These are phyloP conservation scores for Raphidocelis subcapitata DNA, from an alignment of 139 green algal genomes.

Conservation along the genomic window DNA sequence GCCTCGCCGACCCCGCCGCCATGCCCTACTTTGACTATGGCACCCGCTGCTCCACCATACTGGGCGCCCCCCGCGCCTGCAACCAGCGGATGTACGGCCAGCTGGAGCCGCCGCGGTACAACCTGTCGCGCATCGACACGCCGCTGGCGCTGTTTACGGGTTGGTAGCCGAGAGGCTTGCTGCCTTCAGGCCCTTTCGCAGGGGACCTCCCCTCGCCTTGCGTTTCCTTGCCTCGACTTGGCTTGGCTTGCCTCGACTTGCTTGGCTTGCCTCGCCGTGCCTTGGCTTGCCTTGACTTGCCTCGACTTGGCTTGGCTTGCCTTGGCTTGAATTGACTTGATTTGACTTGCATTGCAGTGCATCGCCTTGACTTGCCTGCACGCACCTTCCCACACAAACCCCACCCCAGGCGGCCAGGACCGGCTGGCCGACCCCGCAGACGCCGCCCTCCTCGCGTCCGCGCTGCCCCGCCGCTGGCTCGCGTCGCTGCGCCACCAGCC, in stretches of 20 bases:
- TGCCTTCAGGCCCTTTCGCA: too few relatives aligned
- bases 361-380: too few relatives aligned
- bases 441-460: constrained; percentile 29
- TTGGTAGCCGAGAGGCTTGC: constrained; percentile 4
- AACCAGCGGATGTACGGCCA: constrained; percentile 46
- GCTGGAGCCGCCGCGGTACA: constrained; percentile 27
- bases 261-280: too few relatives aligned
- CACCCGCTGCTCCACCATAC: constrained; percentile 19
- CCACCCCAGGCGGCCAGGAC: constrained; percentile 37
- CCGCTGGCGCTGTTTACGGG: constrained; percentile 41
- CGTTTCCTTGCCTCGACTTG: too few relatives aligned
- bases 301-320: too few relatives aligned
- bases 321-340: too few relatives aligned
- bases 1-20: neutral
- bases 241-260: too few relatives aligned
- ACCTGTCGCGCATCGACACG: constrained; percentile 32
- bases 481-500: constrained; percentile 2
- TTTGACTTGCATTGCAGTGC: too few relatives aligned
- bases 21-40: constrained; percentile 49
- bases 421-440: constrained; percentile 40
- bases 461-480: neutral
- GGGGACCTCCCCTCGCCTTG: too few relatives aligned
- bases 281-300: too few relatives aligned
- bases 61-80: constrained; percentile 22
- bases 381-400: too few relatives aligned